Percentiles rank a stretch among this genome's conserved stretches.
These are phyloP conservation scores for Lentinula raphanica DNA, from an alignment of 768 basidiomycete genomes.

Conservation along the genomic window DNA sequence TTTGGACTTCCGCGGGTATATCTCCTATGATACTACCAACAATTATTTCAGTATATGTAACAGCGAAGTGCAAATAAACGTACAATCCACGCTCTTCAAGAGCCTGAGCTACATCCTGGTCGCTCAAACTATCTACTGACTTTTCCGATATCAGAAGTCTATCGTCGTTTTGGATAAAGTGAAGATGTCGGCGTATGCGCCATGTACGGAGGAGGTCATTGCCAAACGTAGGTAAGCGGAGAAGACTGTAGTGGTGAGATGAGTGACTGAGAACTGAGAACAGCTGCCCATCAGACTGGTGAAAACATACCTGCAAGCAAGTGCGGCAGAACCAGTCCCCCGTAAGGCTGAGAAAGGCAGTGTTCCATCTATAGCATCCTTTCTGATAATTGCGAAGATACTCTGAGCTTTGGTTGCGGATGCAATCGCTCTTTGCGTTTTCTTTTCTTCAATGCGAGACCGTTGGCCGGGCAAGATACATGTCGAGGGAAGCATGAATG, in stretches of 20 bases:
- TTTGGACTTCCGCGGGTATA: constrained; percentile 37
- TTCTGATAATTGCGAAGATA: constrained; percentile 30
- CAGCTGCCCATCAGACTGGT: background rate
- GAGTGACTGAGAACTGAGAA: background rate
- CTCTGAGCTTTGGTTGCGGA: constrained; percentile 31
- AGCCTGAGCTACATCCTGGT: constrained; percentile 56
- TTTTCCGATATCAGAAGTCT: constrained; percentile 49
- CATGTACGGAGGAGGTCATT: constrained; percentile 36
- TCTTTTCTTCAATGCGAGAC: constrained; percentile 53
- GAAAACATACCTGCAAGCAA: constrained; percentile 54
- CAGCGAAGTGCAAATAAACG: constrained; percentile 22
- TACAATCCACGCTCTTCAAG: constrained; percentile 77
- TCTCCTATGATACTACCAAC: constrained; percentile 31
- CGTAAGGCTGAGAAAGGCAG: constrained; percentile 27
- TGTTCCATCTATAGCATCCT: constrained; percentile 27
- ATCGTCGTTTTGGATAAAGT: constrained; percentile 59
- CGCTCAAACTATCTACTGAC: constrained; percentile 37
- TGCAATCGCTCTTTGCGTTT: constrained; percentile 41
- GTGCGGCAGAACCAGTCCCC: constrained; percentile 28
- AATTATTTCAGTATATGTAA: background rate
- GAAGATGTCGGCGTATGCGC: constrained; percentile 36
- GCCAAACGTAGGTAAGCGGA: constrained; percentile 41
- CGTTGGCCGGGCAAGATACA: constrained; percentile 81
- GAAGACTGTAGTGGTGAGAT: constrained; percentile 21
- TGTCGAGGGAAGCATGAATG: constrained; percentile 79